These are phyloP conservation scores for Xylaria cubensis DNA, from an alignment of 495 filamentous ascomycete species.

Conservation along the genomic window DNA sequence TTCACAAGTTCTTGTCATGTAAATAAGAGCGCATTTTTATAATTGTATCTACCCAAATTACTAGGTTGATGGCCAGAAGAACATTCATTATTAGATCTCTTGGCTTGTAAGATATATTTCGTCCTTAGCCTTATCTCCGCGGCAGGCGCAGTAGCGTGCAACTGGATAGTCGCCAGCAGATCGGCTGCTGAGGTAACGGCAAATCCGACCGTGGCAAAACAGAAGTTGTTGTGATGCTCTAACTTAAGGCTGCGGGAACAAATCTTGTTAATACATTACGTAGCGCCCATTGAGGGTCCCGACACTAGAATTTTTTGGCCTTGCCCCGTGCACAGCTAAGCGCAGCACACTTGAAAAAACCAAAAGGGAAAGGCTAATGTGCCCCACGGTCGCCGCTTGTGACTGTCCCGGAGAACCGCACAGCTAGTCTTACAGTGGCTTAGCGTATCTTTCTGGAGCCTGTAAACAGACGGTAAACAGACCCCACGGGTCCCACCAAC, in stretches of 20 bases:
- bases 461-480: background rate
- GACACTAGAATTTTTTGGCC: background rate
- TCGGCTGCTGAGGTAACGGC: background rate
- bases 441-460: background rate
- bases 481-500: background rate
- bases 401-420: background rate
- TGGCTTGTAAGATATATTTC: background rate
- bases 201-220: background rate
- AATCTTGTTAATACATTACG: background rate
- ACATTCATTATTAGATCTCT: background rate
- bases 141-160: background rate
- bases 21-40: too few species aligned
- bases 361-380: background rate
- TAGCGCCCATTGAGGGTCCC: background rate
- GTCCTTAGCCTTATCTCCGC: background rate
- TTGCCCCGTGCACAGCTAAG: background rate
- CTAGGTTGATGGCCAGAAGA: too few species aligned
- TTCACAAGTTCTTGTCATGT: too few species aligned
- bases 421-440: background rate
- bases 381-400: conserved; percentile 4
- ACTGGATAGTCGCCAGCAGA: background rate
- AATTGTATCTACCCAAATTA: too few species aligned
- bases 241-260: background rate
- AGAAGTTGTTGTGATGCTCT: background rate
- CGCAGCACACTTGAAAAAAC: background rate